phyloP scores from a whole-genome alignment of 2,329 filamentous ascomycete species.

The Penicillium sp. region DNA sequence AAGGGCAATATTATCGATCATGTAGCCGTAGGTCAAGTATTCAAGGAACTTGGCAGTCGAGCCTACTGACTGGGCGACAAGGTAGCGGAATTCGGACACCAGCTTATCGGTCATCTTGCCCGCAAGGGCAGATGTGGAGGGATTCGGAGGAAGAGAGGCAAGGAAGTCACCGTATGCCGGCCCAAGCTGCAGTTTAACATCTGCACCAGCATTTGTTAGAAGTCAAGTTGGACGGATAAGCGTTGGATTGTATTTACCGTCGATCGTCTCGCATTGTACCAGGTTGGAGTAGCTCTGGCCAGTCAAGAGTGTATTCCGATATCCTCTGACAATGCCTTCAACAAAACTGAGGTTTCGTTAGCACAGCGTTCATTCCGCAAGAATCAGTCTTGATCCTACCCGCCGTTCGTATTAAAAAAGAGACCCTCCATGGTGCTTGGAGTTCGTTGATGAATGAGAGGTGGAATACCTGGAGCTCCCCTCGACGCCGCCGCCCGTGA shows the following conservation, averaged over 20 bases:
- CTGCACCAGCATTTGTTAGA: conserved; percentile 43
- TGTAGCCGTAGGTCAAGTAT: conserved; percentile 97
- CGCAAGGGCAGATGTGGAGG: conserved; percentile 90
- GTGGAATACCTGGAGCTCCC: conserved; percentile 17
- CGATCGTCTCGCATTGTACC: conserved; percentile 95
- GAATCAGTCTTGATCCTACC: conserved; percentile 48
- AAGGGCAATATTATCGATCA: conserved; percentile 98
- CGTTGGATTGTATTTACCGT: conserved; percentile 53
- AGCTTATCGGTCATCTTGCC: conserved; percentile 97
- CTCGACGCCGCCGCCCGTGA: conserved; percentile 7
- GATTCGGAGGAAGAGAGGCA: conserved; percentile 85
- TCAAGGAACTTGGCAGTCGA: conserved; percentile 93
- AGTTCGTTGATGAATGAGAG: conserved; percentile 14
- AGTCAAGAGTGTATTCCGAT: conserved; percentile 88
- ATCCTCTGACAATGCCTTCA: conserved; percentile 94
- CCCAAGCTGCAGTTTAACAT: conserved; percentile 94
- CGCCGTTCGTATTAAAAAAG: conserved; percentile 90
- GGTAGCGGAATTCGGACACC: conserved; percentile 92
- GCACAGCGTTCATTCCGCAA: conserved; percentile 8
- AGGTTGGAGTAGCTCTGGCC: conserved; percentile 88
- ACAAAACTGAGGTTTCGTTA: conserved; percentile 62
- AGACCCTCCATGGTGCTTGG: conserved; percentile 70
- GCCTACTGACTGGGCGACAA: conserved; percentile 88
- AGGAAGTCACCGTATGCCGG: conserved; percentile 98
- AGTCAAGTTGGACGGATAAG: background rate